A percentile compares a stretch with the other conserved stretches of the same genome.
Evolutionary conservation across 2,329 filamentous ascomycete species (phyloP).

Genomic region (Scedosporium minutisporum): DNA sequence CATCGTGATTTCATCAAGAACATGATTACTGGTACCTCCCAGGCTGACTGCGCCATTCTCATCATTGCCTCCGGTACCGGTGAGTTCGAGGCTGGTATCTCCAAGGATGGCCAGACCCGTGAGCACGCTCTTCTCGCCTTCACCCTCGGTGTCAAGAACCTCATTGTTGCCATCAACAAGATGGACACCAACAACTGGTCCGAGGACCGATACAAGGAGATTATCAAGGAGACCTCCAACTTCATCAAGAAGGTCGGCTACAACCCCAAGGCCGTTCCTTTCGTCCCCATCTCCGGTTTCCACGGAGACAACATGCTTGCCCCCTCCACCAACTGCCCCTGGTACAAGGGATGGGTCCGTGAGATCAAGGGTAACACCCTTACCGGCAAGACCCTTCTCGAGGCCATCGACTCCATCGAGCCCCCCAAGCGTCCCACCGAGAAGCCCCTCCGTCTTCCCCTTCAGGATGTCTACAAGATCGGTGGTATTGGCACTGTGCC

Average conservation of each 20-base stretch:
- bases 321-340: constrained; percentile 83
- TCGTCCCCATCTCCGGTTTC: constrained; percentile 99
- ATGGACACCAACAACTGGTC: constrained; percentile 99
- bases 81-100: constrained; percentile 99
- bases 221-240: constrained; percentile 99
- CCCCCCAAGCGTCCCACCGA: constrained; percentile 85
- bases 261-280: constrained; percentile 98
- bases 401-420: constrained; percentile 97
- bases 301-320: constrained; percentile 99
- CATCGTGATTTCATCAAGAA: constrained; percentile 99
- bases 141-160: constrained; percentile 99
- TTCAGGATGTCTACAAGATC: constrained; percentile 99
- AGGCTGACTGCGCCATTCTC: constrained; percentile 99
- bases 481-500: constrained; percentile 99
- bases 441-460: constrained; percentile 99
- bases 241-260: constrained; percentile 99
- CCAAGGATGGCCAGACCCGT: constrained; percentile 99
- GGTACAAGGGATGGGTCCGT: constrained; percentile 99
- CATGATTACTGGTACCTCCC: constrained; percentile 99
- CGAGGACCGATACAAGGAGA: constrained; percentile 92
- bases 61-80: constrained; percentile 99
- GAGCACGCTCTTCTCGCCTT: constrained; percentile 99
- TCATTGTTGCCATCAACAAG: constrained; percentile 99
- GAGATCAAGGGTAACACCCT: constrained; percentile 72
- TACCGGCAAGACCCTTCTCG: constrained; percentile 94